Conservation (phyloP, 345 rosid species). For the Geranium brycei region DNA sequence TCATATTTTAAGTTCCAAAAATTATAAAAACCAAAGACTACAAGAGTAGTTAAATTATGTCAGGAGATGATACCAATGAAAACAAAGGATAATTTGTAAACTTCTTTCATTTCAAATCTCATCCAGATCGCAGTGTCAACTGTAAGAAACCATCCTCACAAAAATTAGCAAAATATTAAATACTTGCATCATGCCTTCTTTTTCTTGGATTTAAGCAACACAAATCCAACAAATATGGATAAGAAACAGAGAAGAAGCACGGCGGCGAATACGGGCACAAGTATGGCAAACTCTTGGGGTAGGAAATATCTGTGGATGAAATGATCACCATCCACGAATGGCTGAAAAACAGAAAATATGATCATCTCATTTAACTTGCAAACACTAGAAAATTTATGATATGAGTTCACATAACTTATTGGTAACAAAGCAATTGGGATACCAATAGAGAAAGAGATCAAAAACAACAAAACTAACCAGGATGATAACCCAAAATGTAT, state of each 20-base stretch:
- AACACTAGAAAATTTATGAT: neutral
- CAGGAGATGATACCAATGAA: too few relatives aligned
- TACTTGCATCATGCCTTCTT: slow-evolving; percentile 43
- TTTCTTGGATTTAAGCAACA: slow-evolving; percentile 73
- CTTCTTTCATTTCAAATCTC: too few relatives aligned
- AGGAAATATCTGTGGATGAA: slow-evolving; percentile 78
- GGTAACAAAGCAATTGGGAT: too few relatives aligned
- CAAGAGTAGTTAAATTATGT: too few relatives aligned
- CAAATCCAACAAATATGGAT: slow-evolving; percentile 56
- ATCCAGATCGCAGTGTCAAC: too few relatives aligned
- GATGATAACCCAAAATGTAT: slow-evolving; percentile 91
- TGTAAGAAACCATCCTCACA: too few relatives aligned
- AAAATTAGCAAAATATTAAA: too few relatives aligned
- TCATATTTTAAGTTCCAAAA: too few relatives aligned
- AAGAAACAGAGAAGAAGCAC: slow-evolving; percentile 53
- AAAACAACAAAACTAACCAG: slow-evolving; percentile 33
- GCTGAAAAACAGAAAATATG: slow-evolving; percentile 34
- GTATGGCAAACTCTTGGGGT: slow-evolving; percentile 73
- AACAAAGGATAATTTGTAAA: too few relatives aligned
- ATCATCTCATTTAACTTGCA: neutral
- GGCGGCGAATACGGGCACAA: slow-evolving; percentile 63
- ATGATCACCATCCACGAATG: slow-evolving; percentile 79
- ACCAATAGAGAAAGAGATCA: too few relatives aligned
- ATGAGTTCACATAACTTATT: neutral
- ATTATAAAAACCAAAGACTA: too few relatives aligned